A percentile compares a stretch with the other conserved stretches of the same genome.
Evolutionary conservation across 306 rosid species (phyloP).

Genomic region (Echinosophora koreensis): DNA sequence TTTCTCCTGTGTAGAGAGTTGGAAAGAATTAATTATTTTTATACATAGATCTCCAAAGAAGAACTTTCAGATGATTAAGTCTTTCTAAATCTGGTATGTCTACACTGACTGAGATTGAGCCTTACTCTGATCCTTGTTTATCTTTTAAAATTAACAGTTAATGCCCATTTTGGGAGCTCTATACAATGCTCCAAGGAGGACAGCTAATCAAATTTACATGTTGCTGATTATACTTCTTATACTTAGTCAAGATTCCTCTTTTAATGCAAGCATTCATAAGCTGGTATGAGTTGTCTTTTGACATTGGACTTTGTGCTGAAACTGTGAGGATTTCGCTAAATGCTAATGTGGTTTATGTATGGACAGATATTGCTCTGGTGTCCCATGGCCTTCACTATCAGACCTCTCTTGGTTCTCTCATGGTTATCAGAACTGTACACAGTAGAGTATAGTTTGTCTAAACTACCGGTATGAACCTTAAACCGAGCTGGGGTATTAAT

Average conservation of each 20-base stretch:
- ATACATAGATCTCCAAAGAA: slow-evolving; percentile 29
- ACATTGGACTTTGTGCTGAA: slow-evolving; percentile 33
- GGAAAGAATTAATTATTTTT: slow-evolving; percentile 36
- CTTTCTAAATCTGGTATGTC: slow-evolving; percentile 35
- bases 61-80: slow-evolving; percentile 23
- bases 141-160: slow-evolving; percentile 73
- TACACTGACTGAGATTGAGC: slow-evolving; percentile 25
- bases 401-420: slow-evolving; percentile 94
- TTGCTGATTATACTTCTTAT: slow-evolving; percentile 92
- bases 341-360: slow-evolving; percentile 47
- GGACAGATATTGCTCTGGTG: slow-evolving; percentile 82
- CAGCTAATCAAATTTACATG: slow-evolving; percentile 98
- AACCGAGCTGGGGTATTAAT: slow-evolving; percentile 32
- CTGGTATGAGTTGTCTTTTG: slow-evolving; percentile 65
- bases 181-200: slow-evolving; percentile 81
- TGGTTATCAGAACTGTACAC: slow-evolving; percentile 99
- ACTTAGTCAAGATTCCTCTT: slow-evolving; percentile 97
- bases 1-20: slow-evolving; percentile 32
- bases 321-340: slow-evolving; percentile 42
- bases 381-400: slow-evolving; percentile 97
- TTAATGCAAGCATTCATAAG: slow-evolving; percentile 97
- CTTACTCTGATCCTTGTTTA: slow-evolving; percentile 38
- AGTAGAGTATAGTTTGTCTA: slow-evolving; percentile 90
- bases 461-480: slow-evolving; percentile 80
- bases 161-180: slow-evolving; percentile 96